Evolutionary conservation across 768 basidiomycete species (phyloP), one percentile per base, ranked within the genome.

Genomic region (Kwoniella dejecticola): DNA sequence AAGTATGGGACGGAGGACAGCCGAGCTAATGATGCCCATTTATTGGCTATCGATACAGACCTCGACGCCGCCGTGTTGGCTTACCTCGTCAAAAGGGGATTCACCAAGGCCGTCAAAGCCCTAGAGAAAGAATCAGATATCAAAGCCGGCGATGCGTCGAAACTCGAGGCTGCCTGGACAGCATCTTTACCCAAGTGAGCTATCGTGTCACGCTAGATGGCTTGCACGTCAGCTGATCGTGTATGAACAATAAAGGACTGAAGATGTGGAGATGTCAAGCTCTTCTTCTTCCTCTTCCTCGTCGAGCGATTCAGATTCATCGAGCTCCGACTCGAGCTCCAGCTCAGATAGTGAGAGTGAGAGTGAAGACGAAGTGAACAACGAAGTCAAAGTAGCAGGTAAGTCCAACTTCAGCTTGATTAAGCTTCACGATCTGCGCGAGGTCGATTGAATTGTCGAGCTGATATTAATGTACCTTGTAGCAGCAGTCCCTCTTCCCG

Each of bases 11-110:
- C n/a, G n/a, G n/a, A n/a, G n/a, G n/a, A n/a, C n/a, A n/a, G n/a
- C n/a, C n/a, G n/a, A n/a, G n/a, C n/a, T n/a, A n/a, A n/a, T n/a
- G n/a, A n/a, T n/a, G 0, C 3, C 38, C 19, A n/a, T 15, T 12
- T 29, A 1, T 26, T 30, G 47, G 1, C 11, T 10, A 15, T 23
- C 17, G 49, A 17, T 19, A 24, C 55, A 75, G 77, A 70, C 30
- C 76, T 79, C 48, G 69, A 76, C 64, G 44, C 63, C n/a, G 76
- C 77, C 36, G 65, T 79, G 45, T 66, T 74, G 19, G 63, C 74
- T 11, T 72, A 76, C 57, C 66, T 79, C 38, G 66, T 69, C 54
- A 49, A 59, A n/a, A 60, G 66, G 38, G 77, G 77, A 15, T 68
- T 71, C 42, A 70, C 72, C 30, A 64, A 67, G 29, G 59, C 77